Evolutionary conservation across 225 moss, liverwort and hornwort genomes (phyloP).

Genomic region (Rhytidiadelphus loreus): DNA sequence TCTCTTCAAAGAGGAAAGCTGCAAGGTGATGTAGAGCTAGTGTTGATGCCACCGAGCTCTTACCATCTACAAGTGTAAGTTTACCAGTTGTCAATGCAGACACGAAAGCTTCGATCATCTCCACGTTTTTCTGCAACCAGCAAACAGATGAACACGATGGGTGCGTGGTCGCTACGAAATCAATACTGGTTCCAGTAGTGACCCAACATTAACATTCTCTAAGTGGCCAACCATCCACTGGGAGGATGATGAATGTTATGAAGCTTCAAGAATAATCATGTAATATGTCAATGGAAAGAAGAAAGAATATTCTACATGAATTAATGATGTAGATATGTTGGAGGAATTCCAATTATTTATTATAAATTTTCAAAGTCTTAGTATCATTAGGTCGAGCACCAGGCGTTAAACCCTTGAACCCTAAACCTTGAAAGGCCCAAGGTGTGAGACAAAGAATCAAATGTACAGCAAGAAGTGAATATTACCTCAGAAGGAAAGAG

Average conservation of each 20-base stretch:
- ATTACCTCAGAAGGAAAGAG: slow-evolving; percentile 22
- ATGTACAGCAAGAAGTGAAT: not conserved
- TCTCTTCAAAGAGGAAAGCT: slow-evolving; percentile 21
- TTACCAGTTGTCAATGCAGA: slow-evolving; percentile 18
- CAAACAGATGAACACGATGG: not conserved
- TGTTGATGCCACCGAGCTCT: not conserved
- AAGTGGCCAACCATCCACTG: not conserved
- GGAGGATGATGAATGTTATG: not conserved
- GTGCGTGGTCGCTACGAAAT: not conserved
- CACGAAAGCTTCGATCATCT: slow-evolving; percentile 13
- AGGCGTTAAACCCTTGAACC: not conserved
- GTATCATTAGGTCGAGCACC: not conserved
- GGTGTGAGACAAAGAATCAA: not conserved
- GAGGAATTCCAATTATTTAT: not conserved
- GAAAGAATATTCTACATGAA: not conserved
- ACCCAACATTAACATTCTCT: not conserved
- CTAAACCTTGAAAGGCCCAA: not conserved
- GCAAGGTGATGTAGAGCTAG: slow-evolving; percentile 16
- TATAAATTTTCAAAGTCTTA: not conserved
- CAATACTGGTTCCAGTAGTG: not conserved
- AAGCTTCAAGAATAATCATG: not conserved
- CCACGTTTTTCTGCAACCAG: slow-evolving; percentile 4
- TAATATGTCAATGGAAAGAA: not conserved
- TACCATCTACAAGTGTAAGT: not conserved
- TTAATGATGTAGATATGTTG: not conserved